Evolutionary conservation across 1,284 basidiomycete genomes (phyloP), one percentile per base, ranked within the genome.

Genomic region (Heterobasidion annosum): DNA sequence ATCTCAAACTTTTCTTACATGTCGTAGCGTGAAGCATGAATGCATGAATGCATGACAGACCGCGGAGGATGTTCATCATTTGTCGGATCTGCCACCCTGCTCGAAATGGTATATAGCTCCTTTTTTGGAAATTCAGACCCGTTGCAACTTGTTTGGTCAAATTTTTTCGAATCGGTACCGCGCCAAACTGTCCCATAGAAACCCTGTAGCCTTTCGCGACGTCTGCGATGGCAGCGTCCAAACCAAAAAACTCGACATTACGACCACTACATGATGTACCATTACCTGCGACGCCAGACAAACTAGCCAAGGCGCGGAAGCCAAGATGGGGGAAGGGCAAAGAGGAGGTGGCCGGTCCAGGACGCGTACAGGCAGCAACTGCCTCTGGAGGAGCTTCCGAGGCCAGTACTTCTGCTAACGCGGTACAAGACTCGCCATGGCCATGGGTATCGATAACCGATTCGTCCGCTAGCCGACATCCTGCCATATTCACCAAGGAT

Each of bases 401-500:
- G 48, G 57, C 63, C 46, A 57, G 59, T 45, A 62, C 60, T 25
- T 61, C 62, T 33, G 61, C 57, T n/a, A 59, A 56, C 45, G 35
- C 55, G 9, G 67, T 64, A 50, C 60, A 68, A 49, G 70, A 65
- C 50, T 64, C 69, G 57, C 61, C 70, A 54, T 90, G 88, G 87
- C 71, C 78, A 54, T 91, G 88, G 88, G 73, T 75, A 55, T 76
- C 78, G 46, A 73, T 95, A 53, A 85, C 88, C 42, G 86, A 91
- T 67, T 78, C 82, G 34, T 78, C 79, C 57, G 76, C 82, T 33
- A 88, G 81, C 58, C 76, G 73, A 54, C 77, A 81, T 48, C 78
- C 88, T 8, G 84, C 89, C 44, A 71, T 93, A 56, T 93, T 93
- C 69, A 91, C 91, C 34, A 85, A 78, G 65, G 92, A 96, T 69